Base-by-base conservation (phyloP, 345 rosid species). In the Eucalyptus sideroxylon region DNA sequence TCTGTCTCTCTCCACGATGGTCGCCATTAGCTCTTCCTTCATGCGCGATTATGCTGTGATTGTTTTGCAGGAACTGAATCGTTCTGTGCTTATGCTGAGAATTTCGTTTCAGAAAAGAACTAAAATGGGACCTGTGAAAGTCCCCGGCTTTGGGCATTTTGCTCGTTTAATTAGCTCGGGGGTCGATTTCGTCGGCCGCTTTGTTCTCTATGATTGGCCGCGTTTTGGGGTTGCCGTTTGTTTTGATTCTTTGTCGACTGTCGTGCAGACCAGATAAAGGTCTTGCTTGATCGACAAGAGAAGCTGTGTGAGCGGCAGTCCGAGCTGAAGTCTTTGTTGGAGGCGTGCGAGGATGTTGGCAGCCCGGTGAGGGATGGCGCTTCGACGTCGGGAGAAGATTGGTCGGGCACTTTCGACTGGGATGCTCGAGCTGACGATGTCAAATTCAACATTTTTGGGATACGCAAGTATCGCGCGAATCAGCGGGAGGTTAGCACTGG, bases 341-440 rank as follows among this genome's bases (percentile, higher is more conserved):
- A 96, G 89, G 93, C 96, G 44, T 88, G 92, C 56, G 88, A 91
- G 88, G 94, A 92, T 8, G 91, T 94, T 26, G 93, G 89, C 69
- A 92, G 93, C 80, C 91, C 92, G 21, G 88, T 45, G 69, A 91
- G 88, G 86, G 90, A 91, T 81, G 92, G 82, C 47, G 92, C 90
- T 86, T 88, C 93, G 11, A 89, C 82, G 53, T 81, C 92, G 3
- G 34, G 51, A 31, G 96, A 95, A 87, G 93, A 95, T 88, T 96
- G 99, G 98, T 94, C 95, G 1, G 96, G 95, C 37, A 42, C 94
- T 26, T 97, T 96, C 87, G 96, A 95, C 77, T 97, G 99, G 99
- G 99, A 98, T 89, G 94, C 96, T 90, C 95, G 90, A 51, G 98
- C 97, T 82, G 97, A 97, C 44, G 96, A 94, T 90, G 89, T 92